phyloP scores from a whole-genome alignment of 345 rosid genomes.

The Xanthoceras sorbifolium region DNA sequence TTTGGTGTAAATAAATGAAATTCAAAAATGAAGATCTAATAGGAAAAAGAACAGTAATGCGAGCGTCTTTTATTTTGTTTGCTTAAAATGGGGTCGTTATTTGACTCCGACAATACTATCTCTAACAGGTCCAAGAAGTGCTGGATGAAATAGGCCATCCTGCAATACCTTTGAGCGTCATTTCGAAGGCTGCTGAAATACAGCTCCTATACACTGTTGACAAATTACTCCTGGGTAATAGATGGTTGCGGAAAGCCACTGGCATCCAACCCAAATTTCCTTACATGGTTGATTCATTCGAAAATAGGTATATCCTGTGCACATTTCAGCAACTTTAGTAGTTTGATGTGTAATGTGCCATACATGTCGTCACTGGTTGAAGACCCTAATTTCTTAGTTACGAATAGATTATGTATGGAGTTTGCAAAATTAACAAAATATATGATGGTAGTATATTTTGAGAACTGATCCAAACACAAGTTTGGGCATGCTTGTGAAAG shows the following conservation, averaged over 20 bases:
- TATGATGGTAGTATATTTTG: background rate
- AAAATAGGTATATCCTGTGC: slow-evolving; percentile 60
- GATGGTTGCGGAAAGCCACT: slow-evolving; percentile 91
- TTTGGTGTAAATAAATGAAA: background rate
- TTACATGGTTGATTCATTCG: slow-evolving; percentile 88
- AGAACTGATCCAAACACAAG: background rate
- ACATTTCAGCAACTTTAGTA: background rate
- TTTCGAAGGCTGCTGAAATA: slow-evolving; percentile 96
- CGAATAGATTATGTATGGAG: background rate
- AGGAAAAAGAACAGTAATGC: background rate
- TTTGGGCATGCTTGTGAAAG: background rate
- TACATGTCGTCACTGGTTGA: slow-evolving; percentile 16
- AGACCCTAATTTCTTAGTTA: background rate
- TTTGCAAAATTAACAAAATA: background rate
- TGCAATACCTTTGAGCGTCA: slow-evolving; percentile 77
- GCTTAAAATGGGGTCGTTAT: background rate
- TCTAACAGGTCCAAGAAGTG: slow-evolving; percentile 82
- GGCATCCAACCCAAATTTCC: slow-evolving; percentile 96
- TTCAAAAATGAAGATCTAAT: background rate
- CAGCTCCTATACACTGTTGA: slow-evolving; percentile 83
- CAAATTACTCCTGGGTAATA: slow-evolving; percentile 74
- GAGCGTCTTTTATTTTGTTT: background rate
- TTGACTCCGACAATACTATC: slow-evolving; percentile 5
- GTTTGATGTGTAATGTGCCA: background rate
- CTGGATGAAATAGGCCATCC: slow-evolving; percentile 89